Evolutionary conservation across 108 stramenopile species (phyloP).

Genomic region (Pseudonitzschia multistriata): DNA sequence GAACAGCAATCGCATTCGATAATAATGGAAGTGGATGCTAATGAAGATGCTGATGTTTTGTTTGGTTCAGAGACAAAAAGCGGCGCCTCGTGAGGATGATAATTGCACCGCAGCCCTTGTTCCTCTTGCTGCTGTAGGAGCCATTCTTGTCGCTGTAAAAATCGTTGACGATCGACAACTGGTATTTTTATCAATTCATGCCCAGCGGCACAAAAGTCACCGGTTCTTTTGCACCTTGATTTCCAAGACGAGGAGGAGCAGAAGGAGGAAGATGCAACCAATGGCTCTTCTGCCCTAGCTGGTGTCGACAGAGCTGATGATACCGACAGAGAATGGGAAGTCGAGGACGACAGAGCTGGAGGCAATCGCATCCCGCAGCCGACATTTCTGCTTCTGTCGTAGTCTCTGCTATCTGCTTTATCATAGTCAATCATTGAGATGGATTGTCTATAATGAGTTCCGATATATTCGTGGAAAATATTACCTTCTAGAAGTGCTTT

Average conservation of each 20-base stretch:
- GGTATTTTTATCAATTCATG: conserved; percentile 19
- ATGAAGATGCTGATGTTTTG: background rate
- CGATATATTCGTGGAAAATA: no score
- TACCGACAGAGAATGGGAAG: background rate
- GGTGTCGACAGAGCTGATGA: background rate
- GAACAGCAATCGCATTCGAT: conserved; percentile 39
- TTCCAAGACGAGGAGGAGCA: background rate
- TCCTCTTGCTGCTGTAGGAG: conserved; percentile 2
- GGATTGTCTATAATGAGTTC: no score
- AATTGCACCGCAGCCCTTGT: background rate
- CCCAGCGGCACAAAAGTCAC: conserved; percentile 24
- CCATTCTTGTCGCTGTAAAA: conserved; percentile 18
- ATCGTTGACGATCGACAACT: conserved; percentile 22
- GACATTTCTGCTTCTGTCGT: background rate
- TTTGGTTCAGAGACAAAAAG: background rate
- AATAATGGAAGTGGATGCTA: background rate
- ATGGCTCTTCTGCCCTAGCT: background rate
- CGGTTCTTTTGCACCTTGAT: conserved; percentile 6
- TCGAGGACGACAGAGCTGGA: background rate
- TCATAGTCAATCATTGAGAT: background rate
- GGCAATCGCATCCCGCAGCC: background rate
- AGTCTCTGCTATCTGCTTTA: background rate
- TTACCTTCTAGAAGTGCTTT: no score
- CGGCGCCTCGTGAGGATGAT: background rate
- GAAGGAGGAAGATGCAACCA: background rate